A percentile compares a stretch with the other conserved stretches of the same genome.
phyloP scores from a whole-genome alignment of 2,329 filamentous ascomycete species.

The Colletotrichum kahawae region DNA sequence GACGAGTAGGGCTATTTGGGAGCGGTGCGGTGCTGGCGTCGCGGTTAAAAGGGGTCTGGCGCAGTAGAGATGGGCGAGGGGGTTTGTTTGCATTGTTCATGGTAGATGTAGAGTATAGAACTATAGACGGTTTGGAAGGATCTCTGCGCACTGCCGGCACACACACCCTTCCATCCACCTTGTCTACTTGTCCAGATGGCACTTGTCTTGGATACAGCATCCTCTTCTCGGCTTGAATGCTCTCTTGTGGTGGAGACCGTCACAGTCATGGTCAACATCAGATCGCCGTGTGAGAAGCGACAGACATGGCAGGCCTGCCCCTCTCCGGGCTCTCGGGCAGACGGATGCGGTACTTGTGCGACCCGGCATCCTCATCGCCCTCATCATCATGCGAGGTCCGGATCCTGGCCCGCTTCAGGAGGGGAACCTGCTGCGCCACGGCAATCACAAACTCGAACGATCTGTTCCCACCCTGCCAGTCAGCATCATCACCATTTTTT shows the following conservation, averaged over 20 bases:
- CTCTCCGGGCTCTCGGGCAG: conserved; percentile 9
- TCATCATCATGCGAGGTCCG: not conserved
- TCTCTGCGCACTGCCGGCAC: not conserved
- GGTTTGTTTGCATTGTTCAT: not conserved
- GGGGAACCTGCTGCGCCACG: not conserved
- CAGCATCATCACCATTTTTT: not conserved
- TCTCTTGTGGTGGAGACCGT: no score
- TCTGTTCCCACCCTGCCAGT: not conserved
- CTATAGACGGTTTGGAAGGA: not conserved
- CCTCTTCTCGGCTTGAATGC: not conserved
- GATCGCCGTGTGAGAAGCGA: not conserved
- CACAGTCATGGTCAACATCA: not conserved
- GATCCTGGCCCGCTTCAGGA: conserved; percentile 10
- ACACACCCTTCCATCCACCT: not conserved
- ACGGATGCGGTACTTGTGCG: conserved; percentile 16
- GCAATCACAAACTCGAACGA: not conserved
- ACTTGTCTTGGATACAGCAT: not conserved
- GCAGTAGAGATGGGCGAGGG: not conserved
- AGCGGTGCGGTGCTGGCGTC: conserved; percentile 39
- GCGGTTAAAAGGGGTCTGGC: not conserved
- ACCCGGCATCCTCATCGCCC: not conserved
- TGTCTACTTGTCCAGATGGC: not conserved
- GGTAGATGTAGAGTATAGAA: not conserved
- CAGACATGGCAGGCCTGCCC: not conserved
- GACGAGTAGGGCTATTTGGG: conserved; percentile 67